A percentile compares a stretch with the other conserved stretches of the same genome.
phyloP scores from a whole-genome alignment of 148 eudicot genomes.

The Arbutus unedo region DNA sequence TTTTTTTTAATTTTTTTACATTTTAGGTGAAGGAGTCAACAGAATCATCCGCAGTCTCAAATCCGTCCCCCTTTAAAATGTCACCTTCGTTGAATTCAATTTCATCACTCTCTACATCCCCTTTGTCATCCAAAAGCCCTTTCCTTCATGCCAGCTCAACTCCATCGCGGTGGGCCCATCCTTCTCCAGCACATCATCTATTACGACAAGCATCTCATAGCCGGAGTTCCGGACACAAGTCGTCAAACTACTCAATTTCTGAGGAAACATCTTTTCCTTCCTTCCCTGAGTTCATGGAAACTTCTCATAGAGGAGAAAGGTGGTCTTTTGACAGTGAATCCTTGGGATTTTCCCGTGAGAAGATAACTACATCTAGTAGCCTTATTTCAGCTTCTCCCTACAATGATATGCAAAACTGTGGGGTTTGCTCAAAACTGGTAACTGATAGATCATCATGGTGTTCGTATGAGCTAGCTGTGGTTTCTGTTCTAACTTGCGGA shows the following conservation, averaged over 20 bases:
- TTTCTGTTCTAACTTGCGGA: conserved; percentile 71
- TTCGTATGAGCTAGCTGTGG: conserved; percentile 58
- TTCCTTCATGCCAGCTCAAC: conserved; percentile 51
- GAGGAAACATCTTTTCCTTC: conserved; percentile 51
- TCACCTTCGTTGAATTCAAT: conserved; percentile 62
- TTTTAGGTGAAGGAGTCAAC: conserved; percentile 54
- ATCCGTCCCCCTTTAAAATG: conserved; percentile 49
- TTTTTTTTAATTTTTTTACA: not conserved
- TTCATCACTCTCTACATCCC: conserved; percentile 58
- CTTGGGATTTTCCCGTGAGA: conserved; percentile 42
- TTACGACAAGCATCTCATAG: conserved; percentile 61
- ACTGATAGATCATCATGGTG: conserved; percentile 71
- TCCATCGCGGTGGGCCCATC: conserved; percentile 52
- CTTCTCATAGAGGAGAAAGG: conserved; percentile 58
- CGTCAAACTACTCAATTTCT: conserved; percentile 57
- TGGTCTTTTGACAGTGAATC: conserved; percentile 78
- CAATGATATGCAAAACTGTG: conserved; percentile 55
- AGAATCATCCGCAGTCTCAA: conserved; percentile 43
- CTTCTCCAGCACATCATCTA: conserved; percentile 51
- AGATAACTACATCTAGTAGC: conserved; percentile 35
- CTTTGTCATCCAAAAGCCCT: conserved; percentile 59
- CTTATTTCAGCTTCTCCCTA: conserved; percentile 36
- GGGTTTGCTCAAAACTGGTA: conserved; percentile 64
- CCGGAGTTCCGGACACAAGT: conserved; percentile 55
- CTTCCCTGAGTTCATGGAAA: conserved; percentile 52